phyloP scores from a whole-genome alignment of 2,329 filamentous ascomycete genomes.

The Xylariaceae sp. region DNA sequence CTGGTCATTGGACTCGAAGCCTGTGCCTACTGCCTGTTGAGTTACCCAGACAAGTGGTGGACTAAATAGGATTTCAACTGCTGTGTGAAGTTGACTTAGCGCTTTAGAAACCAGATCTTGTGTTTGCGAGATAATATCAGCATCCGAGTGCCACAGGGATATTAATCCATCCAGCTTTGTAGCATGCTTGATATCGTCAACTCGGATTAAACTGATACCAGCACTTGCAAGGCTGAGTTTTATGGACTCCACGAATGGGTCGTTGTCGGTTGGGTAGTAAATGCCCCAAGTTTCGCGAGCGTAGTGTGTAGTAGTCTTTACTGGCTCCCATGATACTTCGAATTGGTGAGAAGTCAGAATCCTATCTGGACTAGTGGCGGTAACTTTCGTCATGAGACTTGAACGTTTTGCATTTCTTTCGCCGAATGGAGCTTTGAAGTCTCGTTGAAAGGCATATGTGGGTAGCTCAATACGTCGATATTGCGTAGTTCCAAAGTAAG shows the following conservation, averaged over 20 bases:
- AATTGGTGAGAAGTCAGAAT: no score
- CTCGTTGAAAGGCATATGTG: conserved; percentile 33
- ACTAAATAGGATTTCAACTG: conserved; percentile 17
- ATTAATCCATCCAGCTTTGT: conserved; percentile 25
- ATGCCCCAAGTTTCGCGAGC: no score
- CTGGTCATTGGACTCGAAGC: conserved; percentile 15
- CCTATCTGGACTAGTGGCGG: no score
- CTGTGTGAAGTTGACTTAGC: conserved; percentile 25
- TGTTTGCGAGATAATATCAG: conserved; percentile 19
- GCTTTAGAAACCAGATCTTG: conserved; percentile 18
- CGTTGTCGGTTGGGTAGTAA: no score
- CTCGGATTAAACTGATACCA: conserved; percentile 12
- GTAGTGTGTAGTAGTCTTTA: no score
- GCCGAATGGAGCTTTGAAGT: no score
- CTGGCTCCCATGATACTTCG: no score
- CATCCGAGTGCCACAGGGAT: conserved; percentile 24
- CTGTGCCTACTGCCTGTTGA: conserved; percentile 22
- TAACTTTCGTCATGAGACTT: no score
- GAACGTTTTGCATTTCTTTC: no score
- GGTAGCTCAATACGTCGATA: conserved; percentile 29
- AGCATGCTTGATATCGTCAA: conserved; percentile 18
- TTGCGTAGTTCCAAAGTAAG: conserved; percentile 28
- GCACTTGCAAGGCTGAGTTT: conserved; percentile 7
- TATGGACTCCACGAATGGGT: no score
- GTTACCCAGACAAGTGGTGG: conserved; percentile 28